Conservation (phyloP, 176 grass and related monocot genomes). For the Hordeum vulgare region DNA sequence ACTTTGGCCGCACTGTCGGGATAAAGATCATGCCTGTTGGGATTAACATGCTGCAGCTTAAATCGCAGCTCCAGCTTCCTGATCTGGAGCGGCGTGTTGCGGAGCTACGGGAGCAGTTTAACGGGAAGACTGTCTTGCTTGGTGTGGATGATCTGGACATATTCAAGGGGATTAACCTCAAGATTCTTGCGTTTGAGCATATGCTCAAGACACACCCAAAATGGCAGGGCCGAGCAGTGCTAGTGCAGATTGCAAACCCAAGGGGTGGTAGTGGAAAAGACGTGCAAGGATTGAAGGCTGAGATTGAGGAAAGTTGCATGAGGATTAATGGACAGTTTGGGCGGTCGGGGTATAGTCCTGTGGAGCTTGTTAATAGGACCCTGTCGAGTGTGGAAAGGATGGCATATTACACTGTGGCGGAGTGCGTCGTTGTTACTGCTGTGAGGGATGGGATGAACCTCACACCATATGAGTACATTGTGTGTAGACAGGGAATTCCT, state of each 20-base stretch:
- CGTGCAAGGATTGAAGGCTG: slow-evolving; percentile 12
- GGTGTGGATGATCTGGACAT: slow-evolving; percentile 45
- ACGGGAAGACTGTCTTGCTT: slow-evolving; percentile 43
- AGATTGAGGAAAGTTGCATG: slow-evolving; percentile 19
- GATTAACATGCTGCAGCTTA: slow-evolving; percentile 45
- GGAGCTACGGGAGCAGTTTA: slow-evolving; percentile 44
- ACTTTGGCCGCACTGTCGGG: slow-evolving; percentile 46
- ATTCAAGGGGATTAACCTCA: slow-evolving; percentile 46
- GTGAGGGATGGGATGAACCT: slow-evolving; percentile 55
- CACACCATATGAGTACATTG: slow-evolving; percentile 62
- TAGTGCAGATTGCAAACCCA: slow-evolving; percentile 43
- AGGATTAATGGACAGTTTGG: slow-evolving; percentile 42
- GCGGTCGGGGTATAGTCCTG: slow-evolving; percentile 31
- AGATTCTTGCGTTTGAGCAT: slow-evolving; percentile 40
- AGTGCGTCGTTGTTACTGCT: slow-evolving; percentile 54
- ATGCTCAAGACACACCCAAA: slow-evolving; percentile 36
- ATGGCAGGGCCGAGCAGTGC: slow-evolving; percentile 40
- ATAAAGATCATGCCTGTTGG: slow-evolving; percentile 58
- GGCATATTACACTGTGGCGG: slow-evolving; percentile 48
- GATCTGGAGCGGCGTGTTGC: slow-evolving; percentile 39
- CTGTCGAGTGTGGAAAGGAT: slow-evolving; percentile 47
- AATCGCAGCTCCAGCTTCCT: slow-evolving; percentile 37
- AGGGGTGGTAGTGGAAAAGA: slow-evolving; percentile 28
- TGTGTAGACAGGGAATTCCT: slow-evolving; percentile 50
- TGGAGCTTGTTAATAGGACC: slow-evolving; percentile 33